A percentile compares a stretch with the other conserved stretches of the same genome.
phyloP scores from a whole-genome alignment of 352 stramenopile genomes.

The Pythium oligandrum region DNA sequence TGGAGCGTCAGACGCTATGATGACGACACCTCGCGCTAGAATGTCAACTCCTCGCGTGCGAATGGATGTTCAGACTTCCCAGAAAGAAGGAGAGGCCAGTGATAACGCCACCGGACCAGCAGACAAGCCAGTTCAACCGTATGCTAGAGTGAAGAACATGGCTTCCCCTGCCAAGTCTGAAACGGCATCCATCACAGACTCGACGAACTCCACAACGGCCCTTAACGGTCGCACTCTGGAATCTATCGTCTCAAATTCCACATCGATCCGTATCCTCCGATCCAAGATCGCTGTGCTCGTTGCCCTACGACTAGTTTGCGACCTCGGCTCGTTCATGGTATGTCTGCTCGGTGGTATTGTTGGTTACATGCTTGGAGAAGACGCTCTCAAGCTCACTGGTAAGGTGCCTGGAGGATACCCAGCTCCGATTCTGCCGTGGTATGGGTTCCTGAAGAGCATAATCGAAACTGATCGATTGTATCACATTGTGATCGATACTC shows the following conservation, averaged over 20 bases:
- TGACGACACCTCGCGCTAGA: background rate
- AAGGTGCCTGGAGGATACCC: conserved; percentile 69
- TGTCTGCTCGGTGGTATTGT: conserved; percentile 60
- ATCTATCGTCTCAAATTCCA: conserved; percentile 24
- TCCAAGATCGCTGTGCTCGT: conserved; percentile 45
- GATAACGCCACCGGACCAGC: background rate
- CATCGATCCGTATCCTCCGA: conserved; percentile 32
- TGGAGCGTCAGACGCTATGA: background rate
- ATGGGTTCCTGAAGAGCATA: conserved; percentile 35
- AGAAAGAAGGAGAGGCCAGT: background rate
- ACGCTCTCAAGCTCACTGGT: conserved; percentile 59
- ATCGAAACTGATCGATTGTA: conserved; percentile 47
- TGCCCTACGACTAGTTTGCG: conserved; percentile 36
- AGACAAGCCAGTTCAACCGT: background rate
- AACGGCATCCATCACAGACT: conserved; percentile 31
- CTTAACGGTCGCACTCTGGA: conserved; percentile 32
- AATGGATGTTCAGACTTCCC: background rate
- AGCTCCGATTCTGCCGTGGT: conserved; percentile 40
- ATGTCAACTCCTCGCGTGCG: background rate
- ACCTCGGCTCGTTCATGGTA: conserved; percentile 68
- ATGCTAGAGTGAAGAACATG: conserved; percentile 30
- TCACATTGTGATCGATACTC: conserved; percentile 58
- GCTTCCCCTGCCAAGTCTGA: conserved; percentile 46
- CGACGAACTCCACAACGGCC: conserved; percentile 44
- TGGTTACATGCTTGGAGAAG: conserved; percentile 34